These are phyloP conservation scores for Auriscalpium orientale DNA, from an alignment of 768 basidiomycete species.

Conservation along the genomic window DNA sequence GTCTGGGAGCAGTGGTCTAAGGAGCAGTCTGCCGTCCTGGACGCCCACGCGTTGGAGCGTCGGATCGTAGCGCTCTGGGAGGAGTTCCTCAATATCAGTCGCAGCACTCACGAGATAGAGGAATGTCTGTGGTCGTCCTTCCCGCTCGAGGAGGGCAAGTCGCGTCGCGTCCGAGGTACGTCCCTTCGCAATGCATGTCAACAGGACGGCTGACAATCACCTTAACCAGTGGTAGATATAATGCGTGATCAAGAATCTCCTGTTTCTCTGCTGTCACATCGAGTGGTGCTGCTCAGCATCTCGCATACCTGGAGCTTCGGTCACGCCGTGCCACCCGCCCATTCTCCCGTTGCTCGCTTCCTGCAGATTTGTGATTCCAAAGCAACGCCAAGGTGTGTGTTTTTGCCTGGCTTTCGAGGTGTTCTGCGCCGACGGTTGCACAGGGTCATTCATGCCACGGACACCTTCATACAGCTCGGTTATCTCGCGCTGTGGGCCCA, in stretches of 20 bases:
- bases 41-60: slow-evolving; percentile 27
- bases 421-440: background rate
- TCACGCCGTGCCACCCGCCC: background rate
- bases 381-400: slow-evolving; percentile 37
- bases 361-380: slow-evolving; percentile 28
- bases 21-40: slow-evolving; percentile 17
- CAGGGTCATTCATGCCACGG: slow-evolving; percentile 39
- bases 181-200: background rate
- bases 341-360: slow-evolving; percentile 1
- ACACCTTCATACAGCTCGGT: slow-evolving; percentile 29
- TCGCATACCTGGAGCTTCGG: slow-evolving; percentile 11
- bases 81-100: slow-evolving; percentile 34
- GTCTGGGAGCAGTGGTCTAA: slow-evolving; percentile 38
- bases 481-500: slow-evolving; percentile 37
- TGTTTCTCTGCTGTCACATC: slow-evolving; percentile 6
- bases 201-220: background rate
- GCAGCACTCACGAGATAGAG: slow-evolving; percentile 35
- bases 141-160: slow-evolving; percentile 22
- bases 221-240: slow-evolving; percentile 7
- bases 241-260: slow-evolving; percentile 8
- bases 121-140: slow-evolving; percentile 43
- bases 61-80: slow-evolving; percentile 32
- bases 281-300: slow-evolving; percentile 8
- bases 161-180: slow-evolving; percentile 18
- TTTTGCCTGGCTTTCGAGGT: too few relatives aligned